Base-by-base conservation (phyloP, 176 grass and related monocot species). In the Triticum turgidum region DNA sequence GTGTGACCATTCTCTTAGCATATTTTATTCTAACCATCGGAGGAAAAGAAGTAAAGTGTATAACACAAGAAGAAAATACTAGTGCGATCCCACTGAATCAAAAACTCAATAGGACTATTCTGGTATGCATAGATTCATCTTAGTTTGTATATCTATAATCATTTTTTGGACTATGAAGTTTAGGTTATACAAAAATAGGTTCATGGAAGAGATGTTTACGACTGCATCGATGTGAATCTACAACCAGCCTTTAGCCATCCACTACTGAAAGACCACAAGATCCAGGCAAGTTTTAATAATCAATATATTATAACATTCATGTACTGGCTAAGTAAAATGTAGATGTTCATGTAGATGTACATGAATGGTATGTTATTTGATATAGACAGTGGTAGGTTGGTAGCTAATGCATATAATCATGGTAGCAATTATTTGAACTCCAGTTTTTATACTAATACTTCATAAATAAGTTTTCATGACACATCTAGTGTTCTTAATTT, bases 161-260 rank as follows among this genome's bases (percentile, higher is more conserved):
- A 17, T 9, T 13, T 69, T 69, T 69, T 35, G 42, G n/a, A 13
- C 12, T 29, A 83, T 38, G 10, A 20, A 24, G n/a, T 2, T 8
- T 12, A 3, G 9, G 4, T 12, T 1, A 15, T 41, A 35, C 32
- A 25, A 61, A 83, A 73, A 39, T 70, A 70, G 81, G n/a, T n/a
- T 20, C 34, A 39, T 12, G 49, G 58, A 13, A 35, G 34, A 12
- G 81, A 83, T 73, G 33, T 17, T 1, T 83, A 61, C 4, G 45
- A 73, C 3, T 73, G 81, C 24, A 39, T 83, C 21, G 52, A 61
- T 38, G 37, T 83, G 70, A 11, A 73, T 38, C 9, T 29, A 20
- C 51, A 83, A 52, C 81, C 81, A 42, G 32, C 68, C 38, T 20
- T 73, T 39, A 39, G 39, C 22, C 68, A 73, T 39, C 67, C 81